phyloP scores from a whole-genome alignment of 768 basidiomycete species.

The Podaxis carcinomalis region DNA sequence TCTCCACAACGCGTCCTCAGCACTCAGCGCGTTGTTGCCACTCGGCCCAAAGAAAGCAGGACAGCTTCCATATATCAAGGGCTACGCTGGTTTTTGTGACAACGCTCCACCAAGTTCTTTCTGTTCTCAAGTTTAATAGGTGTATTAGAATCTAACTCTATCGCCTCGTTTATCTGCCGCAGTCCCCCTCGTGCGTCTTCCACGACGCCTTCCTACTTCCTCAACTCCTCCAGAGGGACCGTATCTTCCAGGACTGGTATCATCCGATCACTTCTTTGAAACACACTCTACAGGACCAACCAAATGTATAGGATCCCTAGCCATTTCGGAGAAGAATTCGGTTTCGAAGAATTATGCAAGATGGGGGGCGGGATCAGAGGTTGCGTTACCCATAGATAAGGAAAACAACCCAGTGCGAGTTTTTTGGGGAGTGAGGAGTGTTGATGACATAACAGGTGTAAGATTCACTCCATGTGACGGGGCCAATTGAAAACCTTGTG shows the following conservation, averaged over 20 bases:
- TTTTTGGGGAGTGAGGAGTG: no score
- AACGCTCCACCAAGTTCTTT: neutral
- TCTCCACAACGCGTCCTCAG: no score
- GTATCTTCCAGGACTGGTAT: slow-evolving; percentile 85
- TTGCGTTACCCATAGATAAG: no score
- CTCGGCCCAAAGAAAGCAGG: no score
- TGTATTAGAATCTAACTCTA: slow-evolving; percentile 79
- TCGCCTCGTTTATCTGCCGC: slow-evolving; percentile 92
- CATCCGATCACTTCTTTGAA: slow-evolving; percentile 92
- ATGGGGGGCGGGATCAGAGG: slow-evolving; percentile 69
- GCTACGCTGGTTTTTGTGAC: slow-evolving; percentile 21
- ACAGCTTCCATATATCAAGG: slow-evolving; percentile 2
- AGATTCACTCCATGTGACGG: no score
- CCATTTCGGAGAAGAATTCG: slow-evolving; percentile 97
- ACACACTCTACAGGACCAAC: slow-evolving; percentile 82
- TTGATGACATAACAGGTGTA: no score
- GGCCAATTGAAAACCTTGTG: no score
- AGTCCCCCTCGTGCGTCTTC: slow-evolving; percentile 83
- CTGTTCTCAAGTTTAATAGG: slow-evolving; percentile 54
- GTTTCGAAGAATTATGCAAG: slow-evolving; percentile 81
- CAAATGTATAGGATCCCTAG: slow-evolving; percentile 86
- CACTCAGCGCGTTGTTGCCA: no score
- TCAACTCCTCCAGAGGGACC: slow-evolving; percentile 67
- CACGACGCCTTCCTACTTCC: slow-evolving; percentile 58
- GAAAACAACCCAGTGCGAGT: no score